A percentile compares a stretch with the other conserved stretches of the same genome.
phyloP scores from a whole-genome alignment of 805 yeast species.

The Wickerhamomyces canadensis region DNA sequence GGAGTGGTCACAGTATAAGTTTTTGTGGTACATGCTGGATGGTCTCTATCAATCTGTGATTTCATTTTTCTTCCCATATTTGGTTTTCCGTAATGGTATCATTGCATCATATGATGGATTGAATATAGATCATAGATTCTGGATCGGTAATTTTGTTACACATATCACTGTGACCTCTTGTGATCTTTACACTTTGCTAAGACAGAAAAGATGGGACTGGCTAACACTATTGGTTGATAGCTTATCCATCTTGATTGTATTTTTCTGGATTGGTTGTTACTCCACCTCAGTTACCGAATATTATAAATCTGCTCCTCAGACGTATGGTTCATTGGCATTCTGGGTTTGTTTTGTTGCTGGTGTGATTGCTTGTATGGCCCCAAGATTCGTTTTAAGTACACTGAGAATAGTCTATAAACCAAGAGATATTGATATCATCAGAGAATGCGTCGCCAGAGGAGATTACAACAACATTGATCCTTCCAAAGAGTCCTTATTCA shows the following conservation, averaged over 20 bases:
- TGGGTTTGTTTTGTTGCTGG: conserved; percentile 71
- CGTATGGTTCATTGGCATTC: conserved; percentile 54
- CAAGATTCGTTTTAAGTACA: conserved; percentile 60
- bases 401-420: conserved; percentile 50
- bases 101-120: conserved; percentile 49
- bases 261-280: conserved; percentile 77
- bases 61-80: conserved; percentile 70
- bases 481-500: not conserved
- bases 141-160: conserved; percentile 64
- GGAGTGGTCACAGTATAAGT: conserved; percentile 68
- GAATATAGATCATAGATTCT: conserved; percentile 63
- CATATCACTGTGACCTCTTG: conserved; percentile 64
- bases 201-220: conserved; percentile 83
- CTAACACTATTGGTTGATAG: conserved; percentile 48
- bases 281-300: conserved; percentile 51
- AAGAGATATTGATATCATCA: conserved; percentile 62
- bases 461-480: conserved; percentile 38
- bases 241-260: conserved; percentile 54
- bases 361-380: conserved; percentile 56
- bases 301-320: conserved; percentile 59
- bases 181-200: conserved; percentile 58
- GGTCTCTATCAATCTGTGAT: conserved; percentile 72
- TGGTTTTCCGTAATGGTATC: conserved; percentile 38
- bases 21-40: conserved; percentile 70
- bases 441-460: conserved; percentile 66